phyloP scores from a whole-genome alignment of 176 grass and related monocot species.

The Avena sativa region DNA sequence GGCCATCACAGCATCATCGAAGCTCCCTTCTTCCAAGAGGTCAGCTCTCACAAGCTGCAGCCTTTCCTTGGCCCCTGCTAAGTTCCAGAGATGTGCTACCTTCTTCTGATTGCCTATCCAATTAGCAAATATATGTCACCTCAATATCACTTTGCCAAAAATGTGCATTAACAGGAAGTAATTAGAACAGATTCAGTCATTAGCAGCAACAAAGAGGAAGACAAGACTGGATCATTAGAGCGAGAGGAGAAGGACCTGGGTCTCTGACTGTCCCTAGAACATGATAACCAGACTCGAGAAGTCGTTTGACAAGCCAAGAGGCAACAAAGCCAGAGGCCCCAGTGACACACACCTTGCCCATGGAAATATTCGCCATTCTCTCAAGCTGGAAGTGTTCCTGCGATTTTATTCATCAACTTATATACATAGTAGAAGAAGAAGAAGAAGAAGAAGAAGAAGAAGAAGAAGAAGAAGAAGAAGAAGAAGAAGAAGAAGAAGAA shows the following conservation, averaged over 20 bases:
- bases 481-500: neutral
- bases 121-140: constrained; percentile 5
- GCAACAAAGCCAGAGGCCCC: constrained; percentile 86
- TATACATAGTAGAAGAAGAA: constrained; percentile 12
- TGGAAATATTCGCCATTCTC: constrained; percentile 46
- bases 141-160: constrained; percentile 13
- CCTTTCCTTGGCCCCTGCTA: constrained; percentile 79
- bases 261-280: constrained; percentile 85
- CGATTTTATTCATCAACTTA: constrained; percentile 33
- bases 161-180: neutral
- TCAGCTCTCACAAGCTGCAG: constrained; percentile 75
- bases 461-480: neutral
- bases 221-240: neutral
- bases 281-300: constrained; percentile 80
- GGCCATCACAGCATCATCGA: constrained; percentile 76
- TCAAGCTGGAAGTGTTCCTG: constrained; percentile 33
- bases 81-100: constrained; percentile 75
- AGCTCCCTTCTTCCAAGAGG: constrained; percentile 83
- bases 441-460: neutral
- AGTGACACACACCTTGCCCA: constrained; percentile 82
- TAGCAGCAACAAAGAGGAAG: neutral
- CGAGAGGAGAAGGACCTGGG: constrained; percentile 55
- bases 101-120: constrained; percentile 75
- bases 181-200: neutral
- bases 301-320: constrained; percentile 84